Base-by-base conservation (phyloP, 2,329 filamentous ascomycete species). In the Stagonosporopsis vannaccii region DNA sequence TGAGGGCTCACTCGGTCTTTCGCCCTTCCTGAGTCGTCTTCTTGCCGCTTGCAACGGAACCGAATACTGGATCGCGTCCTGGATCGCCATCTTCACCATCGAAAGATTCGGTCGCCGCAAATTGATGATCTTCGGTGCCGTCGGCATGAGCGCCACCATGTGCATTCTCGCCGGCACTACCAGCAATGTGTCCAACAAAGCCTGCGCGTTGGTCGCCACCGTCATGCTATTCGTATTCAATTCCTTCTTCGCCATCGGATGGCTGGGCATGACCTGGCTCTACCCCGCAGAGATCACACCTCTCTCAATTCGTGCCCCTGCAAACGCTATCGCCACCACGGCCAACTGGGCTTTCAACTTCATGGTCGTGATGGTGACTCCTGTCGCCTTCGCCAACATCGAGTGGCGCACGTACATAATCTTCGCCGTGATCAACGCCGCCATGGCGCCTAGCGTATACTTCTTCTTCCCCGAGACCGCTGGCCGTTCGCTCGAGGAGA, bases 171-270 rank as follows among this genome's bases (percentile, higher is more conserved):
- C 74, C 4, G 69, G 69, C 3, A 69, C 70, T 6, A 75, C 70
- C 0, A 72, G 67, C 48, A 57, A 64, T 12, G 67, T 71, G 17
- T 59, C 52, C 2, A 68, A 62, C 49, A 58, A 62, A 12, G 59
- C 63, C 13, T 57, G 71, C 33, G 78, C 77, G 41, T 70, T 79
- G 35, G 67, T 71, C 6, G 77, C 79, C 17, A 72, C 92, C 82
- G 91, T 96, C 59, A 94, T 96, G 80, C 93, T 96, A 72, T 90
- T 89, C 79, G 90, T 96, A 79, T 95, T 92, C 83, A 93, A 96
- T 82, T 91, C 90, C 82, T 95, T 90, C 83, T 96, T 96, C 75
- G 92, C 91, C 58, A 86, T 86, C 61, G 96, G 91, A 62, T 96
- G 91, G 92, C 82, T 68, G 79, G 84, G 85, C 74, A 83, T 69